phyloP scores from a whole-genome alignment of 495 filamentous ascomycete species.

The Penicillium lividum region DNA sequence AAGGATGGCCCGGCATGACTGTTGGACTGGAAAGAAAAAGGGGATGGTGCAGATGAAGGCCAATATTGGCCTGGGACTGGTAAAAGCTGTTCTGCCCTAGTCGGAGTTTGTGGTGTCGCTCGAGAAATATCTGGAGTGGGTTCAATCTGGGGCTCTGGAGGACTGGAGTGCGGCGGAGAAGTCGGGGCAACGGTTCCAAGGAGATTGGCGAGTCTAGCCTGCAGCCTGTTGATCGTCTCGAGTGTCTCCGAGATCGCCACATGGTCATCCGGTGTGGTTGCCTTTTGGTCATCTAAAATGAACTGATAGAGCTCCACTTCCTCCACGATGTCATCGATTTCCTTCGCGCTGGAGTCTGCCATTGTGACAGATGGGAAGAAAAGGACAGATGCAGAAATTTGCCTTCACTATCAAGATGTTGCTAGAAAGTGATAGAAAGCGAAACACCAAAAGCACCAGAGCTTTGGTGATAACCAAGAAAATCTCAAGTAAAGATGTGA shows the following conservation, averaged over 20 bases:
- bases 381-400: background rate
- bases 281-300: slow-evolving; percentile 34
- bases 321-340: slow-evolving; percentile 17
- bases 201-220: slow-evolving; percentile 15
- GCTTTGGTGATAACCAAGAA: too few relatives aligned
- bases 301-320: slow-evolving; percentile 38
- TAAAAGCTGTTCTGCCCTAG: background rate
- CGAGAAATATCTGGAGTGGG: background rate
- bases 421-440: background rate
- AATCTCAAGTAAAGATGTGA: background rate
- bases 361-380: background rate
- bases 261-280: slow-evolving; percentile 17
- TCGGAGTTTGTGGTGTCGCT: background rate
- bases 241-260: slow-evolving; percentile 14
- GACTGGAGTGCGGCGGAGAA: background rate
- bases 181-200: slow-evolving; percentile 7
- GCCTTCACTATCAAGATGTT: too few relatives aligned
- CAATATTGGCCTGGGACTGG: slow-evolving; percentile 10
- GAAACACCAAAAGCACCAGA: background rate
- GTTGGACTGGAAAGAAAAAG: slow-evolving; percentile 11
- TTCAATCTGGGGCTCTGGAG: background rate
- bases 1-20: background rate
- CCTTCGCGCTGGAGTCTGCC: slow-evolving; percentile 6
- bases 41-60: slow-evolving; percentile 25
- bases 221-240: slow-evolving; percentile 10